phyloP scores from a whole-genome alignment of 2,329 filamentous ascomycete genomes.

The Colletotrichum lentis region DNA sequence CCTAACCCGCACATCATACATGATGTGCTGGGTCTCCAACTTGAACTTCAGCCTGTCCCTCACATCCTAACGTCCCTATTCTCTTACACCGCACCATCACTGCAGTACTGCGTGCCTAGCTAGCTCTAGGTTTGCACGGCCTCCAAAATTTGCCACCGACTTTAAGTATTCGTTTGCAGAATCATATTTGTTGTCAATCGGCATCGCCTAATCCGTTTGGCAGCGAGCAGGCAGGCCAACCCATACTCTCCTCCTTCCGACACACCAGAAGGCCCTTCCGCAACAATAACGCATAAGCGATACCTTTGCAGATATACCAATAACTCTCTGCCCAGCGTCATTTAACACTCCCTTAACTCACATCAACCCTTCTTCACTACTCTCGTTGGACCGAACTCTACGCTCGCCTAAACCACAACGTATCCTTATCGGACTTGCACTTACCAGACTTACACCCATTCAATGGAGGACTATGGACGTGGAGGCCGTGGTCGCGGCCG shows the following conservation, averaged over 20 bases:
- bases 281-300: neutral
- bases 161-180: neutral
- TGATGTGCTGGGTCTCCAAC: too few species aligned
- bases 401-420: neutral
- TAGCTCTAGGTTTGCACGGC: constrained; percentile 9
- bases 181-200: constrained; percentile 6
- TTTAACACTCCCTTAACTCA: neutral
- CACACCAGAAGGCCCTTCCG: neutral
- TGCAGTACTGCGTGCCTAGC: neutral
- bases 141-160: constrained; percentile 13
- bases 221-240: neutral
- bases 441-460: neutral
- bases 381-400: neutral
- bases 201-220: neutral
- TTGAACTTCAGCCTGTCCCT: neutral
- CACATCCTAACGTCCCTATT: neutral
- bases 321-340: neutral
- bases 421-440: neutral
- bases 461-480: constrained; percentile 31
- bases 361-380: neutral
- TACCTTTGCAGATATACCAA: neutral
- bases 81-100: neutral
- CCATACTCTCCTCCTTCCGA: neutral
- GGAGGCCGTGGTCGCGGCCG: constrained; percentile 36
- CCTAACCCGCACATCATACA: too few species aligned